Conservation (phyloP, 2,329 filamentous ascomycete species). For the Amesomyces nigricolor region DNA sequence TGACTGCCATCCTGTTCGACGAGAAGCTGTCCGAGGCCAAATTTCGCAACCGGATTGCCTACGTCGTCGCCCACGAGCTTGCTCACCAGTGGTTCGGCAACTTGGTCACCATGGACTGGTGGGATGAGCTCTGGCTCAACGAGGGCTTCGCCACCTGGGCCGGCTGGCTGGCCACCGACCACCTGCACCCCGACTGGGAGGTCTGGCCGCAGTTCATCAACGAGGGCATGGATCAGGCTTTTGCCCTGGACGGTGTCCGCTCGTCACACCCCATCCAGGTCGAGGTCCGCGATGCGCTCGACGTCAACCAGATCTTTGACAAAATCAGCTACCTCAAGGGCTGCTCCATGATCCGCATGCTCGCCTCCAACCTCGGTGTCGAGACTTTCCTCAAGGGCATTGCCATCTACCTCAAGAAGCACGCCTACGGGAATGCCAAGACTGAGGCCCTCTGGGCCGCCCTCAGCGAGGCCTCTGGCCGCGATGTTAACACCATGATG, state of each 20-base stretch:
- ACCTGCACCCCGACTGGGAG: conserved; percentile 94
- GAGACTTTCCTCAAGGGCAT: conserved; percentile 89
- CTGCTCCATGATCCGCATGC: conserved; percentile 93
- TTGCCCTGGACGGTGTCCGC: conserved; percentile 81
- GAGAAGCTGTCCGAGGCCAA: conserved; percentile 83
- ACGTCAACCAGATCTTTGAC: conserved; percentile 98
- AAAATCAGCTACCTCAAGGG: conserved; percentile 95
- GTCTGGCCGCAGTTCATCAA: conserved; percentile 97
- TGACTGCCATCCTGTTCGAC: conserved; percentile 93
- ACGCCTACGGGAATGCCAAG: conserved; percentile 85
- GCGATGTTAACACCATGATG: conserved; percentile 85
- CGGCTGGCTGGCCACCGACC: conserved; percentile 85
- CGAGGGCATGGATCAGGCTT: conserved; percentile 88
- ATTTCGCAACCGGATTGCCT: conserved; percentile 91
- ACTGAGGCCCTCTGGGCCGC: conserved; percentile 89
- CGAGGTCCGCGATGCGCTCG: conserved; percentile 84
- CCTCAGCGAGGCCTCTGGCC: conserved; percentile 77
- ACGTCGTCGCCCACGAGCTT: conserved; percentile 96
- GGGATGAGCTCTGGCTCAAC: conserved; percentile 96
- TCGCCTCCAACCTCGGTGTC: conserved; percentile 81
- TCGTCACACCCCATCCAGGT: conserved; percentile 96
- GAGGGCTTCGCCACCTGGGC: conserved; percentile 99
- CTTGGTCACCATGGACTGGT: conserved; percentile 96
- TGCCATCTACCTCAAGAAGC: conserved; percentile 77
- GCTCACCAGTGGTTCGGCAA: conserved; percentile 99